Conservation (phyloP, 169 alveolate species). For the Plasmodium cynomolgi region DNA sequence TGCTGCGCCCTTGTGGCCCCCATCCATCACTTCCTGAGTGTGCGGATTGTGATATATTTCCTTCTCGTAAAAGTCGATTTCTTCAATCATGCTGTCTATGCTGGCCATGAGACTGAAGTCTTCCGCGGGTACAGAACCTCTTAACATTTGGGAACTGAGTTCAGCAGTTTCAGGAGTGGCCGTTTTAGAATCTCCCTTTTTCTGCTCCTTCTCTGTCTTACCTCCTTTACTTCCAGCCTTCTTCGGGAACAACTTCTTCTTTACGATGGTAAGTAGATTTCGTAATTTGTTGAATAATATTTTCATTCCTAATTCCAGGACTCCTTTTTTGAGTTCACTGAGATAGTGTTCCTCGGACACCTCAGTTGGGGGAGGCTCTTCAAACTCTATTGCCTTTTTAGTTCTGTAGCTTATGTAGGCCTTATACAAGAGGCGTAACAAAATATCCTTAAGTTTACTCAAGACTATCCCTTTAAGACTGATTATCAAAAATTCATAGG, state of each 20-base stretch:
- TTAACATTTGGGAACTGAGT: background rate
- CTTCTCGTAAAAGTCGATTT: constrained; percentile 36
- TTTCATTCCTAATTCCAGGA: constrained; percentile 33
- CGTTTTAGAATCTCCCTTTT: background rate
- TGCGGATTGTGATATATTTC: background rate
- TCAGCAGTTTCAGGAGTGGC: background rate
- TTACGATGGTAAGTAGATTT: background rate
- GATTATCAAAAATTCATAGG: constrained; percentile 13
- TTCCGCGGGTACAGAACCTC: constrained; percentile 1
- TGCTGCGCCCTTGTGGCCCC: background rate
- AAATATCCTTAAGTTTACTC: constrained; percentile 14
- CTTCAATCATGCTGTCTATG: constrained; percentile 26
- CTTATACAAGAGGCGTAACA: constrained; percentile 18
- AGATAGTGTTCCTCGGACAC: background rate
- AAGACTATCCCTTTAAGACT: background rate
- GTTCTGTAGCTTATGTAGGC: constrained; percentile 20
- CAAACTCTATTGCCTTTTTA: constrained; percentile 31
- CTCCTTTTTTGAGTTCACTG: constrained; percentile 48
- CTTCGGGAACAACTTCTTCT: constrained; percentile 17
- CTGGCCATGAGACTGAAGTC: background rate
- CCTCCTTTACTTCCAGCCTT: background rate
- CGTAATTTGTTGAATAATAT: constrained; percentile 11
- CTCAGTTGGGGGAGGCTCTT: background rate
- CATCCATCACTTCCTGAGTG: background rate
- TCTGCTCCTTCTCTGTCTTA: background rate